These are phyloP conservation scores for Saturnispora silvae DNA, from an alignment of 805 yeast species.

Conservation along the genomic window DNA sequence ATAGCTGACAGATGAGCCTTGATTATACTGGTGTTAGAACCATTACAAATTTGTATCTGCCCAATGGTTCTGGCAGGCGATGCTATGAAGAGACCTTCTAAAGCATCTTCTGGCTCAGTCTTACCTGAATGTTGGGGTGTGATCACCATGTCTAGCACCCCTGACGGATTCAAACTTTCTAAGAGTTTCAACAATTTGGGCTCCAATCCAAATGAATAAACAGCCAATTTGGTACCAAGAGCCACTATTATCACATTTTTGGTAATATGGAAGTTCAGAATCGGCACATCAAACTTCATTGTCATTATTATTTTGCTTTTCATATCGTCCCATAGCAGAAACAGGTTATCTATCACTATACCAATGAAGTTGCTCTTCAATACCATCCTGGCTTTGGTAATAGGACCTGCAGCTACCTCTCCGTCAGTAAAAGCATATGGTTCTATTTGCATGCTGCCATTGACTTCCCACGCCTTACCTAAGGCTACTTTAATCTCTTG, in stretches of 20 bases:
- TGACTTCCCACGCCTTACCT: too few relatives aligned
- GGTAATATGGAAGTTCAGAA: constrained; percentile 63
- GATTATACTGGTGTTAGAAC: constrained; percentile 33
- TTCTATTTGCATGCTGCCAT: too few relatives aligned
- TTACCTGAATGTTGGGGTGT: too few relatives aligned
- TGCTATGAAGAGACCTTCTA: constrained; percentile 43
- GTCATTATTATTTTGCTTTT: constrained; percentile 62
- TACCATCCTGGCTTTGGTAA: too few relatives aligned
- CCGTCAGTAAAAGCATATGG: too few relatives aligned
- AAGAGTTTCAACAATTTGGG: constrained; percentile 56
- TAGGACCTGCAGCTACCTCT: too few relatives aligned
- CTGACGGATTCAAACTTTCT: too few relatives aligned
- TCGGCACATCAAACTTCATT: constrained; percentile 68
- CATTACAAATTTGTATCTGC: constrained; percentile 68
- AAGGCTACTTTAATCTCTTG: too few relatives aligned
- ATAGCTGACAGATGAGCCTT: constrained; percentile 68
- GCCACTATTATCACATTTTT: constrained; percentile 69
- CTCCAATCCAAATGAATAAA: constrained; percentile 73
- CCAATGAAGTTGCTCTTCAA: too few relatives aligned
- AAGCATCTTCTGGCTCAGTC: too few relatives aligned
- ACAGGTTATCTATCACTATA: constrained; percentile 51
- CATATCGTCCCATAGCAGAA: constrained; percentile 87
- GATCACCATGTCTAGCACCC: too few relatives aligned
- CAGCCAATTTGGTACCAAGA: constrained; percentile 51
- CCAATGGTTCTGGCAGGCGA: constrained; percentile 72